phyloP scores from a whole-genome alignment of 2,329 filamentous ascomycete species.

The Pyrenochaeta sp. region DNA sequence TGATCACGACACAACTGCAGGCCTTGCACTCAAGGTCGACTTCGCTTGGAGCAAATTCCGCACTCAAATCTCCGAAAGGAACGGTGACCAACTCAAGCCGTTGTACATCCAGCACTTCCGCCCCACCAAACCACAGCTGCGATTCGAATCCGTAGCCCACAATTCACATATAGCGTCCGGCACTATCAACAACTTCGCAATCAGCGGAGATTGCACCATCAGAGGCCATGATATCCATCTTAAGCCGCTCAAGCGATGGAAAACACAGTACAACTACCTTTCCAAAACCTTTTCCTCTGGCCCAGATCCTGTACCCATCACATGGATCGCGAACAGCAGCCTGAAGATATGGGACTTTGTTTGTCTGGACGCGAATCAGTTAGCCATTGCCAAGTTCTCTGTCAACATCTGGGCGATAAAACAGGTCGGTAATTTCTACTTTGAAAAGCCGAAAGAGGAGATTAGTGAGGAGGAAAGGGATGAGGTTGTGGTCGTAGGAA shows the following conservation, averaged over 20 bases:
- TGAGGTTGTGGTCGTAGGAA: slow-evolving; percentile 27
- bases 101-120: slow-evolving; percentile 31
- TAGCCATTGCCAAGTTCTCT: slow-evolving; percentile 27
- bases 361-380: slow-evolving; percentile 25
- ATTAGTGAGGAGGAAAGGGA: slow-evolving; percentile 20
- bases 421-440: slow-evolving; percentile 29
- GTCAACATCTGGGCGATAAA: slow-evolving; percentile 28
- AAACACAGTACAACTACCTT: slow-evolving; percentile 32
- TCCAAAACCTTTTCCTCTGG: slow-evolving; percentile 16
- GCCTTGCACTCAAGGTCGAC: slow-evolving; percentile 24
- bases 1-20: not conserved
- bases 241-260: slow-evolving; percentile 29
- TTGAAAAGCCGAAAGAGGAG: slow-evolving; percentile 14
- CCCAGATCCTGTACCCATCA: slow-evolving; percentile 12
- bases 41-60: slow-evolving; percentile 32
- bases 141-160: slow-evolving; percentile 14
- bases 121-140: slow-evolving; percentile 26
- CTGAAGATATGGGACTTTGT: slow-evolving; percentile 32
- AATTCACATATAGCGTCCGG: slow-evolving; percentile 17
- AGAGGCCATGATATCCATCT: slow-evolving; percentile 19
- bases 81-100: slow-evolving; percentile 12
- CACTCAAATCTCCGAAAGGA: slow-evolving; percentile 23
- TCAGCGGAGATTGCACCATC: slow-evolving; percentile 24
- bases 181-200: slow-evolving; percentile 24
- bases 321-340: slow-evolving; percentile 24